phyloP scores from a whole-genome alignment of 2,329 filamentous ascomycete species.

The Aspergillus floridensis region DNA sequence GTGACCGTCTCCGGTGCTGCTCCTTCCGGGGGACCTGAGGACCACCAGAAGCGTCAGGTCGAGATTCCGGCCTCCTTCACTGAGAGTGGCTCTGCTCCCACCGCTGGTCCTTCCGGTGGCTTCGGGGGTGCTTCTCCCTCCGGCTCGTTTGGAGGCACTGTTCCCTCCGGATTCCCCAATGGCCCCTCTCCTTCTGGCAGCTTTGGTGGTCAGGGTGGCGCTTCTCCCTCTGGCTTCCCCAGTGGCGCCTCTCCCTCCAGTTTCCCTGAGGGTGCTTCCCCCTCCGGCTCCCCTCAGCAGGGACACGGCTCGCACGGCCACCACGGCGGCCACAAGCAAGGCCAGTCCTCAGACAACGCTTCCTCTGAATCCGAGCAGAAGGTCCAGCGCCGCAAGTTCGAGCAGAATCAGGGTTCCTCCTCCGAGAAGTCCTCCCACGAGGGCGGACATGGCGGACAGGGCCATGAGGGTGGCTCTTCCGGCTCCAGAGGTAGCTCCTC shows the following conservation, averaged over 20 bases:
- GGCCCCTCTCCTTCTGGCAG: too few species aligned
- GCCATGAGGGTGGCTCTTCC: not conserved
- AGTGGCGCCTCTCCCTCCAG: not conserved
- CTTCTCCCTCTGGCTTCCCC: not conserved
- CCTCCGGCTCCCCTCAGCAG: not conserved
- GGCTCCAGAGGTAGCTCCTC: not conserved
- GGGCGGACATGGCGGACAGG: not conserved
- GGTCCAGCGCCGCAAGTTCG: not conserved
- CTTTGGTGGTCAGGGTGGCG: not conserved
- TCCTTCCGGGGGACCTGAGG: not conserved
- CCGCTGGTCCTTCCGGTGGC: too few species aligned
- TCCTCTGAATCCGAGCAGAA: not conserved
- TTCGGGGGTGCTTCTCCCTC: too few species aligned
- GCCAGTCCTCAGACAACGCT: not conserved
- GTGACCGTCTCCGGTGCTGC: not conserved
- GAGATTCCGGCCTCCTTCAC: too few species aligned
- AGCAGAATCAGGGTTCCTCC: not conserved
- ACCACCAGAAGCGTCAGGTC: too few species aligned
- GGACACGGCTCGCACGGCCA: not conserved
- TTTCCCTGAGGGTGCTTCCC: not conserved
- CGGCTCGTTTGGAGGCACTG: too few species aligned
- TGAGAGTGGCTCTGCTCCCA: too few species aligned
- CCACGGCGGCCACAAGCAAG: not conserved
- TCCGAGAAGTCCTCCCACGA: not conserved
- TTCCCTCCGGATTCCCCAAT: too few species aligned